phyloP scores from a whole-genome alignment of 192 early-diverging fungal genomes.

The Chytriomyces sp. region DNA sequence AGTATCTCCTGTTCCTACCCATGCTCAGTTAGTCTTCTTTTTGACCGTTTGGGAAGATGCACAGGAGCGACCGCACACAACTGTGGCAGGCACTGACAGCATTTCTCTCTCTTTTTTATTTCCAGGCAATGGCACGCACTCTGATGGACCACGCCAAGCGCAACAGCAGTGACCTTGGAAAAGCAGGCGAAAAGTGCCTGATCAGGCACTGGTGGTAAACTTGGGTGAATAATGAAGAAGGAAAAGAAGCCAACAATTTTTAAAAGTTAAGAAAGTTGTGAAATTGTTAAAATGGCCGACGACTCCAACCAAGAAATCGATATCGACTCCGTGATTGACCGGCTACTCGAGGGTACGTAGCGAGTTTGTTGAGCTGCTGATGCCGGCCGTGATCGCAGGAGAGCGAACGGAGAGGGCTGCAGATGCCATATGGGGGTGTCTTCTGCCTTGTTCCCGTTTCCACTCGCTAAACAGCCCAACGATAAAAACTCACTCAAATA shows the following conservation, averaged over 20 bases:
- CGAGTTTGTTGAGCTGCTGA: neutral
- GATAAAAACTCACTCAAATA: constrained; percentile 40
- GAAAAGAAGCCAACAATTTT: too few species aligned
- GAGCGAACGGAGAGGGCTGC: neutral
- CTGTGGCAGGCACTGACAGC: neutral
- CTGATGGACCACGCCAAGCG: too few species aligned
- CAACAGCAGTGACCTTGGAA: too few species aligned
- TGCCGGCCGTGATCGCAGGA: too few species aligned
- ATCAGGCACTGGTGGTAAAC: too few species aligned
- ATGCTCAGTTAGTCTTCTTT: neutral
- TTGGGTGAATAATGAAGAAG: too few species aligned
- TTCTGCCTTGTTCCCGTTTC: neutral
- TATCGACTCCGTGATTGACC: constrained; percentile 87
- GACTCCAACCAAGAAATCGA: constrained; percentile 64
- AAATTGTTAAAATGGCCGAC: constrained; percentile 15
- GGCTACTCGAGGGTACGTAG: constrained; percentile 85
- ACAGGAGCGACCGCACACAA: neutral
- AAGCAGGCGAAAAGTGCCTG: too few species aligned
- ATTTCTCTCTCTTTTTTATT: too few species aligned
- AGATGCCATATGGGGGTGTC: neutral
- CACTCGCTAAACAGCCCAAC: neutral
- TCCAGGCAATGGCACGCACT: too few species aligned
- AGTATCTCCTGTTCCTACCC: neutral
- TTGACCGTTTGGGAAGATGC: neutral
- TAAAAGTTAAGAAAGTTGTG: too few species aligned